Evolutionary conservation across 2,329 filamentous ascomycete genomes (phyloP).

Genomic region (Alternaria triticimaculans): DNA sequence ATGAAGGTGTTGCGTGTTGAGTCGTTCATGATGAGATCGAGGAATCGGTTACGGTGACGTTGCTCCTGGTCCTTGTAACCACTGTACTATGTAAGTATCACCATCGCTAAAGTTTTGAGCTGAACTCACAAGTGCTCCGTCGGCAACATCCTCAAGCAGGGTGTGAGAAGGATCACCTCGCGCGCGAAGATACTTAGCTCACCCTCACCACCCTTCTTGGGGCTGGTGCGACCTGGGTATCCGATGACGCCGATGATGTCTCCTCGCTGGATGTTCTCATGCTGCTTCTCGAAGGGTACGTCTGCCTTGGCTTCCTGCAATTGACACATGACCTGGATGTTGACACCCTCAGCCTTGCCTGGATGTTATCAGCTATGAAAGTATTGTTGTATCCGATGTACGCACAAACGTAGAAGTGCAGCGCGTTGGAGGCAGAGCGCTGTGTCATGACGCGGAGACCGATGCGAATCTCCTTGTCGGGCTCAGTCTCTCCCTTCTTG

Average conservation of each 20-base stretch:
- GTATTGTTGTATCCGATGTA: neutral
- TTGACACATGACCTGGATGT: slow-evolving; percentile 92
- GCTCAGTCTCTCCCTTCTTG: slow-evolving; percentile 84
- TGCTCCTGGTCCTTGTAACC: slow-evolving; percentile 96
- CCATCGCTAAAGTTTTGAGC: slow-evolving; percentile 9
- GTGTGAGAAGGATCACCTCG: slow-evolving; percentile 84
- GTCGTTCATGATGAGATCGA: slow-evolving; percentile 98
- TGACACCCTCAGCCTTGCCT: slow-evolving; percentile 73
- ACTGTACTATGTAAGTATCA: slow-evolving; percentile 54
- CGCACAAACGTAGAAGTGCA: slow-evolving; percentile 42
- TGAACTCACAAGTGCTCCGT: slow-evolving; percentile 62
- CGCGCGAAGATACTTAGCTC: slow-evolving; percentile 93
- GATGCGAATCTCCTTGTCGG: slow-evolving; percentile 76
- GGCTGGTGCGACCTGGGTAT: slow-evolving; percentile 82
- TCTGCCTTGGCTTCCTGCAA: slow-evolving; percentile 75
- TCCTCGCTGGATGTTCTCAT: slow-evolving; percentile 85
- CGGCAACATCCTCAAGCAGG: slow-evolving; percentile 89
- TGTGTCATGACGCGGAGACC: slow-evolving; percentile 80
- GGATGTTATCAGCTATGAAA: slow-evolving; percentile 14
- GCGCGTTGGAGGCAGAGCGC: slow-evolving; percentile 28
- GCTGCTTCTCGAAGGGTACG: slow-evolving; percentile 81
- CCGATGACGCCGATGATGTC: slow-evolving; percentile 91
- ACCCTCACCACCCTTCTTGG: slow-evolving; percentile 87
- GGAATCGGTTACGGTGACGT: slow-evolving; percentile 88
- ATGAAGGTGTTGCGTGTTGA: slow-evolving; percentile 81